Evolutionary conservation across 192 early-diverging fungal genomes (phyloP).

Genomic region (Obelidium mucronatum): DNA sequence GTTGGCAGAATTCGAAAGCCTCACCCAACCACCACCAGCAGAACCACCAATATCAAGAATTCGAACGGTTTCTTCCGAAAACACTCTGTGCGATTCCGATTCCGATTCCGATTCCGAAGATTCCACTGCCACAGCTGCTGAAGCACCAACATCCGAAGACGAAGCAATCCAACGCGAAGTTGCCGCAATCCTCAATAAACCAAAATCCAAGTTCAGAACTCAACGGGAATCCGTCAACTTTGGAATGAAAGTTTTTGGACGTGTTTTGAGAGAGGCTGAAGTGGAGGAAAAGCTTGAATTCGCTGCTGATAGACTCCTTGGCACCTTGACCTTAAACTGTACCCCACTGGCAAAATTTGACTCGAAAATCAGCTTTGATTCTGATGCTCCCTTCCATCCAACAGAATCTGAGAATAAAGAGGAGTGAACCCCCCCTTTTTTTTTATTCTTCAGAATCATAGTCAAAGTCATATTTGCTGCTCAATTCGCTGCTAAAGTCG

Average conservation of each 20-base stretch:
- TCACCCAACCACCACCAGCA: not conserved
- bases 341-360: no score
- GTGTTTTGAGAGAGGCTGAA: not conserved
- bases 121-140: not conserved
- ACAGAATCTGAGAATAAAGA: no score
- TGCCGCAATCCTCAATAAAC: not conserved
- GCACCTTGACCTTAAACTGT: not conserved
- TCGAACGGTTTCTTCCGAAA: constrained; percentile 1
- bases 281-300: not conserved
- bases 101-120: not conserved
- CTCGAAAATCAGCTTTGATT: no score
- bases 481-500: no score
- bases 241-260: constrained; percentile 14
- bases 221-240: constrained; percentile 7
- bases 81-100: not conserved
- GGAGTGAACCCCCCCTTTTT: no score
- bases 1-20: not conserved
- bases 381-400: no score
- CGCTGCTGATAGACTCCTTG: not conserved
- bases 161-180: constrained; percentile 8
- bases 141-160: not conserved
- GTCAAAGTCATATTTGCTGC: no score
- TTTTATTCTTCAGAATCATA: no score
- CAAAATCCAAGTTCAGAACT: constrained; percentile 12
- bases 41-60: not conserved